Base-by-base conservation (phyloP, 305 asterid genomes). In the Fraxinus angustifolia region DNA sequence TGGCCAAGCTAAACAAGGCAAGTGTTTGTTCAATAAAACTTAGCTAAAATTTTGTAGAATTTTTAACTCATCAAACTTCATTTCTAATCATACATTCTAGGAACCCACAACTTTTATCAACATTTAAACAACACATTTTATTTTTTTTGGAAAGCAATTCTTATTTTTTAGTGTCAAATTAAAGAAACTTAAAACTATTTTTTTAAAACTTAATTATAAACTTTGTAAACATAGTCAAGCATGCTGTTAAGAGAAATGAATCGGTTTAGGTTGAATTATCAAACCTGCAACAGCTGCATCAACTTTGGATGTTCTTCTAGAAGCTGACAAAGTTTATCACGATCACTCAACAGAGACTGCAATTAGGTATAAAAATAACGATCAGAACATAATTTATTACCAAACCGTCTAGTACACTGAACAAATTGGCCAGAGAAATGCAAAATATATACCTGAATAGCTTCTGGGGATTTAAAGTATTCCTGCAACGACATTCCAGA, bases 251-350 rank as follows among this genome's bases (percentile, higher is more conserved):
- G 58, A 50, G 71, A 79, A 68, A 38, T 10, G 38, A 77, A 26
- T 82, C 53, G 75, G 79, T 42, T 53, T 53, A 48, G 68, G 42
- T 12, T 70, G 75, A 33, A 60, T 75, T 8, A 60, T 86, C 91
- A 75, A 77, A 95, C 99, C 99, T 95, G 97, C 80, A 96, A 93
- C 98, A 96, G 90, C 92, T 96, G 97, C 98, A 96, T 93, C 87
- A 96, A 83, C 88, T 94, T 96, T 16, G 99, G 99, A 82, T 93
- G 94, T 84, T 94, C 96, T 86, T 94, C 98, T 56, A 96, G 91
- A 85, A 96, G 93, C 88, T 89, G 94, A 88, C 98, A 92, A 17
- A 96, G 98, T 82, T 92, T 94, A 40, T 90, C 97, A 58, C 98
- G 95, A 89, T 96, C 99, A 84, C 94, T 88, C 86, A 96, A 89